Percentiles rank a stretch among this genome's conserved stretches.
Conservation (phyloP, 805 yeast genomes). For the Scheffersomyces ergatensis region DNA sequence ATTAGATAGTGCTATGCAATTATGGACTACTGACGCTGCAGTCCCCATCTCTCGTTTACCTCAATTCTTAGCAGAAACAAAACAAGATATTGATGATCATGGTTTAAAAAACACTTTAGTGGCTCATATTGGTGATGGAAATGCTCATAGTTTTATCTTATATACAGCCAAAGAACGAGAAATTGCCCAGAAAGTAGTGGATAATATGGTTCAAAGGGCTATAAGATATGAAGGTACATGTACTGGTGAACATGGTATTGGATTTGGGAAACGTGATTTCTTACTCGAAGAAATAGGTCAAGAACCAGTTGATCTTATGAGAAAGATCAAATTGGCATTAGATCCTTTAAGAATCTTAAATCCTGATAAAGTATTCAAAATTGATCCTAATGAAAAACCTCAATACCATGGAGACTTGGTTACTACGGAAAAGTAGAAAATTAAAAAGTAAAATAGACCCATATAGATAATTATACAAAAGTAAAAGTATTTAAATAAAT, state of each 20-base stretch:
- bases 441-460: too few species aligned
- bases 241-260: constrained; percentile 86
- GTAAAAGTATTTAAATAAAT: too few species aligned
- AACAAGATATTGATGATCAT: constrained; percentile 52
- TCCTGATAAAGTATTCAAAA: constrained; percentile 72
- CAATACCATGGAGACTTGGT: constrained; percentile 1
- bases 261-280: constrained; percentile 67
- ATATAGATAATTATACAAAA: too few species aligned
- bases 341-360: constrained; percentile 72
- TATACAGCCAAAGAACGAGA: constrained; percentile 51
- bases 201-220: constrained; percentile 25
- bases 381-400: constrained; percentile 49
- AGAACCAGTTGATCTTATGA: constrained; percentile 66
- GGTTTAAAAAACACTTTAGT: constrained; percentile 58
- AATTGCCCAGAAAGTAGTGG: constrained; percentile 32
- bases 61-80: constrained; percentile 58
- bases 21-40: constrained; percentile 80
- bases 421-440: background rate
- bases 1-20: constrained; percentile 40
- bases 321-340: constrained; percentile 63
- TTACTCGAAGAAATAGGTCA: constrained; percentile 63
- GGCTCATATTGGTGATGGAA: constrained; percentile 86
- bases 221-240: constrained; percentile 63
- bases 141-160: constrained; percentile 67
- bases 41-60: constrained; percentile 74